Evolutionary conservation across 2,329 filamentous ascomycete genomes (phyloP).

Genomic region (Akanthomyces muscarius): DNA sequence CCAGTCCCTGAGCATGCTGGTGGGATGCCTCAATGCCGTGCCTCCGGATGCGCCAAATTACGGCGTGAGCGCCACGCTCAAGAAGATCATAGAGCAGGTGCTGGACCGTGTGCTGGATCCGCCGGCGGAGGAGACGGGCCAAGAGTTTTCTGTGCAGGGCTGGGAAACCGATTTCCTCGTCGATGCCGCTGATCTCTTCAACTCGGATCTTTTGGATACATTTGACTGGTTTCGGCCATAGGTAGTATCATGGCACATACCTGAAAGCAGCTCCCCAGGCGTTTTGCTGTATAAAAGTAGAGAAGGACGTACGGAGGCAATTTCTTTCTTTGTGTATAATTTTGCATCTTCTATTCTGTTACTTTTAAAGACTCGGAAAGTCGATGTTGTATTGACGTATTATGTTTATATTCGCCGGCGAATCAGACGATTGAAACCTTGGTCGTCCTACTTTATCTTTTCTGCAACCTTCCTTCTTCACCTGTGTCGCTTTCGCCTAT

Average conservation of each 20-base stretch:
- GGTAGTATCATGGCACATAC: not conserved
- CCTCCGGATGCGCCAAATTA: constrained; percentile 43
- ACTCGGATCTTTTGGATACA: constrained; percentile 46
- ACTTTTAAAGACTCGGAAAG: too few species aligned
- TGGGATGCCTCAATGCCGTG: constrained; percentile 48
- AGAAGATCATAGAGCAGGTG: constrained; percentile 44
- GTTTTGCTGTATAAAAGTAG: too few species aligned
- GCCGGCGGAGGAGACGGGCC: constrained; percentile 19
- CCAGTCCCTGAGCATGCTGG: constrained; percentile 46
- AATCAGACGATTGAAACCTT: not conserved
- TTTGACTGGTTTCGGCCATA: constrained; percentile 42
- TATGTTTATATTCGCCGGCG: too few species aligned
- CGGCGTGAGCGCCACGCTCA: constrained; percentile 40
- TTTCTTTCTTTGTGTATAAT: too few species aligned
- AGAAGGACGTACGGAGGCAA: too few species aligned
- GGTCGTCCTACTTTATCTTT: not conserved
- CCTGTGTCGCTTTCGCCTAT: not conserved
- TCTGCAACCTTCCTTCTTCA: not conserved
- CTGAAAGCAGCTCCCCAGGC: not conserved
- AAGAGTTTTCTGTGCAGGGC: constrained; percentile 9
- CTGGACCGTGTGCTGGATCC: constrained; percentile 45
- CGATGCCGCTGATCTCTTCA: constrained; percentile 34
- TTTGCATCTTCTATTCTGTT: too few species aligned
- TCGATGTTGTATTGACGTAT: too few species aligned
- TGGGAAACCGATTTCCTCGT: constrained; percentile 27